Evolutionary conservation across 164 flowering plant species (phyloP).

Genomic region (Echeveria elegans): DNA sequence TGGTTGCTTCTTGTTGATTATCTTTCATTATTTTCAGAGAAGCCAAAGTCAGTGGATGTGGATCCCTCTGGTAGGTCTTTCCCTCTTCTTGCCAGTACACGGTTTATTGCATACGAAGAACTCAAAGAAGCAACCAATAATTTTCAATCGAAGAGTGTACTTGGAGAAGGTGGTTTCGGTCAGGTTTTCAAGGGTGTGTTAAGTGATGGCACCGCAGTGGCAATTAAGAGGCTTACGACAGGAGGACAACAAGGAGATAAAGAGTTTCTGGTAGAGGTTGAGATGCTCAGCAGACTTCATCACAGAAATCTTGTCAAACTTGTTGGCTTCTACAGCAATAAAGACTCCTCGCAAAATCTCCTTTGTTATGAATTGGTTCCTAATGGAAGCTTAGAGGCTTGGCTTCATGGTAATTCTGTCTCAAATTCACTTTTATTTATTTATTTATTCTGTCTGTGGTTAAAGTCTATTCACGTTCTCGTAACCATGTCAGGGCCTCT

Average conservation of each 20-base stretch:
- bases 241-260: slow-evolving; percentile 94
- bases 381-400: slow-evolving; percentile 92
- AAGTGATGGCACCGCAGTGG: slow-evolving; percentile 91
- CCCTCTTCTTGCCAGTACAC: slow-evolving; percentile 81
- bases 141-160: slow-evolving; percentile 70
- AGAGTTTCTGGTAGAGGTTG: slow-evolving; percentile 92
- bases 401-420: slow-evolving; percentile 82
- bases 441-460: not conserved
- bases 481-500: slow-evolving; percentile 46
- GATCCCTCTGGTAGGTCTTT: slow-evolving; percentile 50
- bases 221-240: slow-evolving; percentile 80
- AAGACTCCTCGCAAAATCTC: slow-evolving; percentile 76
- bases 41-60: slow-evolving; percentile 37
- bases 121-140: slow-evolving; percentile 89
- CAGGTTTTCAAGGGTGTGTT: slow-evolving; percentile 85
- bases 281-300: slow-evolving; percentile 98
- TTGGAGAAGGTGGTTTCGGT: slow-evolving; percentile 99
- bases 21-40: slow-evolving; percentile 29
- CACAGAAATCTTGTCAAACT: slow-evolving; percentile 98
- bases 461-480: not conserved
- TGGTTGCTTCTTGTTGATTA: too few relatives aligned
- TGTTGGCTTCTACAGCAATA: slow-evolving; percentile 79
- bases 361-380: slow-evolving; percentile 96
- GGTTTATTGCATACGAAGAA: slow-evolving; percentile 84
- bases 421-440: slow-evolving; percentile 3